A percentile compares a stretch with the other conserved stretches of the same genome.
Conservation (phyloP, 495 filamentous ascomycete genomes). For the Pyrenula massariospora region DNA sequence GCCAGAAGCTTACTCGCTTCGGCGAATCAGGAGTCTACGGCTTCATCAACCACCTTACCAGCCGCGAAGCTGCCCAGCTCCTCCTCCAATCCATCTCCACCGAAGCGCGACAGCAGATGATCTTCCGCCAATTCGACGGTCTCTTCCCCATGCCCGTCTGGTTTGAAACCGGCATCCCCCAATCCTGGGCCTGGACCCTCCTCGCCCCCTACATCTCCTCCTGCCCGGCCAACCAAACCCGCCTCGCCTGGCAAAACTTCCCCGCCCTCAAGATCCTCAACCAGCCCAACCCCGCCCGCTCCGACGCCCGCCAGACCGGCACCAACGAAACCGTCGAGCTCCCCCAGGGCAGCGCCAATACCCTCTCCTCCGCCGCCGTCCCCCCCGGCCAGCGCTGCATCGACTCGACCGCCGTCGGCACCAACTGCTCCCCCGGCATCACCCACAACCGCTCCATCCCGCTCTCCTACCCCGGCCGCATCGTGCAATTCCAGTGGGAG, state of each 20-base stretch:
- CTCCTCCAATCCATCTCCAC: constrained; percentile 67
- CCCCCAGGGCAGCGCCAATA: constrained; percentile 28
- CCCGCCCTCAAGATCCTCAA: constrained; percentile 63
- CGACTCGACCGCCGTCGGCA: constrained; percentile 34
- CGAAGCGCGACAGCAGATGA: constrained; percentile 82
- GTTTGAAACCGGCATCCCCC: constrained; percentile 72
- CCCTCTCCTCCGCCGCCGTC: constrained; percentile 22
- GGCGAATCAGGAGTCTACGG: constrained; percentile 79
- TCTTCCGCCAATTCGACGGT: constrained; percentile 77
- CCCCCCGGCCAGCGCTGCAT: constrained; percentile 32
- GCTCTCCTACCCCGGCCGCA: constrained; percentile 64
- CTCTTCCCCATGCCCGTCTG: constrained; percentile 78
- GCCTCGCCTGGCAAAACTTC: constrained; percentile 83
- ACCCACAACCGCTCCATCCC: constrained; percentile 53
- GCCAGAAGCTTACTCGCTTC: constrained; percentile 72
- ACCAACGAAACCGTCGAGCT: constrained; percentile 43
- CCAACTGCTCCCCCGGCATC: constrained; percentile 50
- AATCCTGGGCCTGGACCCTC: constrained; percentile 80
- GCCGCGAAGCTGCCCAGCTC: constrained; percentile 59
- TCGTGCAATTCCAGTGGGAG: constrained; percentile 65
- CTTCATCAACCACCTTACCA: constrained; percentile 71
- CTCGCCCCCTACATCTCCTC: constrained; percentile 75
- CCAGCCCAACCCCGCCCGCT: constrained; percentile 58
- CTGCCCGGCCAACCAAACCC: constrained; percentile 64
- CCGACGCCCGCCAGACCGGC: constrained; percentile 39